Base-by-base conservation (phyloP, 2,329 filamentous ascomycete species). In the Fusarium protoensiforme region DNA sequence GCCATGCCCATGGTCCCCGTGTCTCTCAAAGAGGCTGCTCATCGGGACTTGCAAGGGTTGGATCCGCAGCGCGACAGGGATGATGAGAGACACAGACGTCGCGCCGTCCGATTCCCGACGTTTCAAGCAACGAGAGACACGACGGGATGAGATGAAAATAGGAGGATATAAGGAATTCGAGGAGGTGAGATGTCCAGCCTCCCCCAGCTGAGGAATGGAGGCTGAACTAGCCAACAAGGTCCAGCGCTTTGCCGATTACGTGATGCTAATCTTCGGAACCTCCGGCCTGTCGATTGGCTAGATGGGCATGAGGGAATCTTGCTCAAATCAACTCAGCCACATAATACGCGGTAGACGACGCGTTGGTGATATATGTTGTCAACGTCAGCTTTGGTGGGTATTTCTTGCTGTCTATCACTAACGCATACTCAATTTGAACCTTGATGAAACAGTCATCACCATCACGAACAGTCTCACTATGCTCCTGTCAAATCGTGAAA, bases 281-380 rank as follows among this genome's bases (percentile, higher is more conserved):
- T 46, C 57, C 65, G 75, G 63, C 31, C 13, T 24, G 51, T 20
- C 51, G 51, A 77, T 74, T 75, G 75, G 72, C 56, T 41, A 20
- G 43, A 24, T 13, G 35, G 16, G 36, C 22, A 39, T 27, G 41
- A 60, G 24, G 46, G 56, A 76, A 77, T 75, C 65, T 66, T 72
- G 71, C 75, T 77, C 75, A 77, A 77, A 77, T 46, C 46, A 35
- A 67, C 75, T 68, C 75, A 74, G 46, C 64, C 64, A 64, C 36
- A 10, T 2, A 56, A 7, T 36, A 38, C 29, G 10, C 4, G 20
- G n/a, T 36, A 5, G 24, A n/a, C 31, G 24, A n/a, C 31, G 31
- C 31, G 31, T 11, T 33, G 31, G 31, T 11, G 9, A 14, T 35
- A 10, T 13, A 35, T 35, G 33, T 14, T 36, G 20, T n/a, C 33